Evolutionary conservation across 179 eudicot genomes (phyloP).

Genomic region (Heliamphora pulchella): DNA sequence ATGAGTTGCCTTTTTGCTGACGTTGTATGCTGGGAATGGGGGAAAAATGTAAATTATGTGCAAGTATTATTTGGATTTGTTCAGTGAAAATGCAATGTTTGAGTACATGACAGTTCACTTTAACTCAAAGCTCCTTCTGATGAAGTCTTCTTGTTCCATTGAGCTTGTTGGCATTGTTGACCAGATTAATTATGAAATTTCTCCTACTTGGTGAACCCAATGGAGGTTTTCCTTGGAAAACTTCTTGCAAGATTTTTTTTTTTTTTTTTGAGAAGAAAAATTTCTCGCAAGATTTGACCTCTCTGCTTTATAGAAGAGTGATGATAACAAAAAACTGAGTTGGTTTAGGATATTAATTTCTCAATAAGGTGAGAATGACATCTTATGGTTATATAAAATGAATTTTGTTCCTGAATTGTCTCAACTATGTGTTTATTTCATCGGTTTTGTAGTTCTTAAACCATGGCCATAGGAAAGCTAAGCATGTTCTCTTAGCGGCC

Average conservation of each 20-base stretch:
- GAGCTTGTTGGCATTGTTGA: no score
- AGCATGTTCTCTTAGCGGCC: no score
- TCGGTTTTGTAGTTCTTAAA: slow-evolving; percentile 4
- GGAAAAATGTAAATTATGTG: no score
- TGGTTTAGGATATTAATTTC: background rate
- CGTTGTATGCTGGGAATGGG: no score
- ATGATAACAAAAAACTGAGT: background rate
- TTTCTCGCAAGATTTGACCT: background rate
- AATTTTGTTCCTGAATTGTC: background rate
- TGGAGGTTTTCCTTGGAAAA: no score
- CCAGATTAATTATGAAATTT: background rate
- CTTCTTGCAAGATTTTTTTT: background rate
- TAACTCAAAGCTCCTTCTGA: no score
- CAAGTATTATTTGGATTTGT: no score
- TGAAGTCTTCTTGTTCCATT: background rate
- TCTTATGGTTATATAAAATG: background rate
- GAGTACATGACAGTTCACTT: no score
- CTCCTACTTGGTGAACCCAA: background rate
- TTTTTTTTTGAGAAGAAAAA: no score
- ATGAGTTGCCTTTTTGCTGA: no score
- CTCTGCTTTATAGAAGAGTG: background rate
- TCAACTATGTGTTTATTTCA: background rate
- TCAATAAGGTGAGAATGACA: background rate
- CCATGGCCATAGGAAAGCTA: background rate
- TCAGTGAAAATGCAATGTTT: no score